These are phyloP conservation scores for Didymella arachidicola DNA, from an alignment of 2,329 filamentous ascomycete species.

Conservation along the genomic window DNA sequence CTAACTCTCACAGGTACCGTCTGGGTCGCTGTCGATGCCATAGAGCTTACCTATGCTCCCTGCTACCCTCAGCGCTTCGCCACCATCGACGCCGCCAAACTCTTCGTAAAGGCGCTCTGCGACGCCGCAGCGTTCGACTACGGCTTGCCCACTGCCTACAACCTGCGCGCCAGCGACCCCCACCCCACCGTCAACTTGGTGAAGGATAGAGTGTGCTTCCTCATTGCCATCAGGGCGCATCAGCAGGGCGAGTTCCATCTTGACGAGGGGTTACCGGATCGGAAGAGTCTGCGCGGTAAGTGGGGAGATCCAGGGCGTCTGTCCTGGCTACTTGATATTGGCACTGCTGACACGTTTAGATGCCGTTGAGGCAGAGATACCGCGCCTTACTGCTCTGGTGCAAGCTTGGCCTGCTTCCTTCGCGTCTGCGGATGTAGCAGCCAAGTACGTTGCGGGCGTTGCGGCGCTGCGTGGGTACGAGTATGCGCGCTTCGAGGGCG, in stretches of 20 bases:
- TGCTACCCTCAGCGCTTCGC: slow-evolving; percentile 17
- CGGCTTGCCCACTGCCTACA: background rate
- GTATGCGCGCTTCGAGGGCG: slow-evolving; percentile 1
- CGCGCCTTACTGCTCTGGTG: background rate
- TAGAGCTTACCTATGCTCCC: background rate
- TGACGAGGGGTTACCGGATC: slow-evolving; percentile 5
- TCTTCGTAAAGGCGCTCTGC: slow-evolving; percentile 4
- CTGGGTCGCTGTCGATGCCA: background rate
- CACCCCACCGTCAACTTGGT: background rate
- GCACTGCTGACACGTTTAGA: background rate
- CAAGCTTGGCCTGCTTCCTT: slow-evolving; percentile 3
- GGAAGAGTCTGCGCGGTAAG: slow-evolving; percentile 4
- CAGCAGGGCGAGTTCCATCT: slow-evolving; percentile 21
- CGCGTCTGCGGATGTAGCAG: background rate
- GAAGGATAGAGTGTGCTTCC: slow-evolving; percentile 14
- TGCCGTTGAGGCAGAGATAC: slow-evolving; percentile 7
- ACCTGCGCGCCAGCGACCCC: background rate
- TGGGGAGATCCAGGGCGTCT: too few species aligned
- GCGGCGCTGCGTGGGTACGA: background rate
- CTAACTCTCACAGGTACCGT: background rate
- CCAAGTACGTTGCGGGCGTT: slow-evolving; percentile 2
- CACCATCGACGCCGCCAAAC: slow-evolving; percentile 18
- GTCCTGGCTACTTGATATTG: too few species aligned
- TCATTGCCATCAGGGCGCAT: slow-evolving; percentile 21
- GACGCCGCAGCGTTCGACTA: background rate